Evolutionary conservation across 2,329 filamentous ascomycete genomes (phyloP), one percentile per base, ranked within the genome.

Genomic region (Drechmeria coniospora): DNA sequence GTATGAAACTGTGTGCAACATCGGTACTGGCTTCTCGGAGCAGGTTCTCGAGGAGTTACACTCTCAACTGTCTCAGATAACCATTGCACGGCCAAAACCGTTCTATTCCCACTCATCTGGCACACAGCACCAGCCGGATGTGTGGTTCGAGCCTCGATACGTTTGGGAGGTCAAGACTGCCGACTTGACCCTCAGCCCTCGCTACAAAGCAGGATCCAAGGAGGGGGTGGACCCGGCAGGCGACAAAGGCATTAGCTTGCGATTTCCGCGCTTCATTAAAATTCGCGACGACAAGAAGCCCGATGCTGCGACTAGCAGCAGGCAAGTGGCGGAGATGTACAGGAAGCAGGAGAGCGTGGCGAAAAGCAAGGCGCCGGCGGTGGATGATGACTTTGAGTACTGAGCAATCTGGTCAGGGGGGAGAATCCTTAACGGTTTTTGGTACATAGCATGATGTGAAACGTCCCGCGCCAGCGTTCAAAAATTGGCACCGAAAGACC

Each of bases 141-240:
- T 98, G 21, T 98, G 90, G 90, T 90, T 98, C 49, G 90, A 98
- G 62, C 82, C 90, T 10, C 74, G 75, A 23, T 77, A 79, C 43
- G 90, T 98, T 2, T 98, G 90, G 90, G 90, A 98, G 56, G 86
- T 98, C 41, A 92, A 87, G 61, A 92, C 87, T 9, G 90, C 90
- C 1, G 90, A 98, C 60, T 54, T 98, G 42, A 95, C 90, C 2
- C 67, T 98, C 14, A 87, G 79, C 40, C 90, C 90, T 15, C 65
- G 86, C 21, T 98, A 98, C 56, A 83, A 86, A 55, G 90, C 90
- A n/a, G 90, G 81, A 1, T 72, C 71, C 25, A 74, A 78, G 40
- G 82, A 92, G 47, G 74, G 86, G 6, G 65, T 80, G n/a, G 79
- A 81, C 32, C 66, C 67, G 0, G 61, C 57, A 2, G 75, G 76